Evolutionary conservation across 2,329 filamentous ascomycete species (phyloP).

Genomic region (Trichophaea hybrida): DNA sequence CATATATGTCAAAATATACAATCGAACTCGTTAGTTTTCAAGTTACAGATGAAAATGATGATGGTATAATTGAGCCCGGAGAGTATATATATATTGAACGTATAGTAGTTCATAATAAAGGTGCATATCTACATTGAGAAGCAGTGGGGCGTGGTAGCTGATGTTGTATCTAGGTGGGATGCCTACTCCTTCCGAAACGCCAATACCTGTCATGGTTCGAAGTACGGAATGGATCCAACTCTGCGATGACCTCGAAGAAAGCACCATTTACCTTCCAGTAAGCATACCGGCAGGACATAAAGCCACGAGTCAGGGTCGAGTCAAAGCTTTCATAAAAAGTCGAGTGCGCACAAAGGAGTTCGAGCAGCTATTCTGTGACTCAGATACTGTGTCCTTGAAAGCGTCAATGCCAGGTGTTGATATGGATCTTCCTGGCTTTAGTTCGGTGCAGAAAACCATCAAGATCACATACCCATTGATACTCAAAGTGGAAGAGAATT

Average conservation of each 20-base stretch:
- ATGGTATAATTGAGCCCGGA: slow-evolving; percentile 14
- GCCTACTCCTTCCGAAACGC: slow-evolving; percentile 11
- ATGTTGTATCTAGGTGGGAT: slow-evolving; percentile 7
- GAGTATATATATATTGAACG: slow-evolving; percentile 14
- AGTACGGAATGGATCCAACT: slow-evolving; percentile 11
- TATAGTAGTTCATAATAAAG: background rate
- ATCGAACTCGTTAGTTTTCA: slow-evolving; percentile 13
- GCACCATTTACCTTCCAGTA: slow-evolving; percentile 10
- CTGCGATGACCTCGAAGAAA: slow-evolving; percentile 1
- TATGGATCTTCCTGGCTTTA: slow-evolving; percentile 9
- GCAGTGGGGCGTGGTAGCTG: background rate
- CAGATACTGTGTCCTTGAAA: slow-evolving; percentile 7
- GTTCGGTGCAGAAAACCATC: background rate
- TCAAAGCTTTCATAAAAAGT: slow-evolving; percentile 12
- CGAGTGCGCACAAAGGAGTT: slow-evolving; percentile 3
- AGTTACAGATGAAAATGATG: slow-evolving; percentile 13
- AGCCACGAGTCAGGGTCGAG: slow-evolving; percentile 9
- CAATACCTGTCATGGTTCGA: slow-evolving; percentile 10
- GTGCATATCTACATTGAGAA: background rate
- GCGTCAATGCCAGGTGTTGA: slow-evolving; percentile 14
- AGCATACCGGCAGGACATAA: slow-evolving; percentile 15
- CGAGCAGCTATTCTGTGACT: slow-evolving; percentile 7
- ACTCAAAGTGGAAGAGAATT: slow-evolving; percentile 1
- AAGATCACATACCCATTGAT: slow-evolving; percentile 12
- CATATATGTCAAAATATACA: slow-evolving; percentile 10